Conservation (phyloP, 192 early-diverging fungal species). For the Coemansia sp. region DNA sequence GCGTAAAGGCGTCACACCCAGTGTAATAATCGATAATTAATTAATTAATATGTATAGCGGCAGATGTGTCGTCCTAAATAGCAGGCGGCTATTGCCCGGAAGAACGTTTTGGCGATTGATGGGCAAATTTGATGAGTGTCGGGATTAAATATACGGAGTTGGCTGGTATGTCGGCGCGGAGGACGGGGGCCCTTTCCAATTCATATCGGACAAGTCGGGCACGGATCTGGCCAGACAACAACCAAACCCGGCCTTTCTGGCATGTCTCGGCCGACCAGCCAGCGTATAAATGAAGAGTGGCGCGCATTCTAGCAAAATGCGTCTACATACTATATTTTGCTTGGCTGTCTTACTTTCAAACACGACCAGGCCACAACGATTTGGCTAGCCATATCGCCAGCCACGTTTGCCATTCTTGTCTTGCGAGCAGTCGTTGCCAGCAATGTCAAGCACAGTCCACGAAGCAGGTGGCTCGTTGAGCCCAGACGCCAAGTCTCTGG, state of each 20-base stretch:
- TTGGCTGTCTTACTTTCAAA: no score
- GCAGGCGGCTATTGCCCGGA: not conserved
- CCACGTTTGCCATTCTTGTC: not conserved
- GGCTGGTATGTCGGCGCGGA: no score
- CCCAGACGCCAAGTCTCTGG: not conserved
- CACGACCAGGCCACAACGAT: no score
- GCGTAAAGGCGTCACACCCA: no score
- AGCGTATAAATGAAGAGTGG: not conserved
- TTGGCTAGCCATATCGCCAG: no score
- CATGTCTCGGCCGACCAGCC: not conserved
- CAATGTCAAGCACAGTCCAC: not conserved
- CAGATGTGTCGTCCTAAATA: no score
- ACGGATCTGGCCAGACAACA: not conserved
- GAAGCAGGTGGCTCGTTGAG: not conserved
- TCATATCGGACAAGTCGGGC: not conserved
- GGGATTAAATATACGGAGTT: no score
- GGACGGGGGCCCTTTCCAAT: not conserved
- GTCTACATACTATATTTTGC: no score
- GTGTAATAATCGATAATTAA: no score
- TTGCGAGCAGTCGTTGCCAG: not conserved
- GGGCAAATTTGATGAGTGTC: not conserved
- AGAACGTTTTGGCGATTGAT: conserved; percentile 9
- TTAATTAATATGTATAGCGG: no score
- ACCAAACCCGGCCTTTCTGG: not conserved
- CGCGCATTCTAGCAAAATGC: not conserved